Conservation (phyloP, 2,329 filamentous ascomycete species). For the Alternaria gansuensis region DNA sequence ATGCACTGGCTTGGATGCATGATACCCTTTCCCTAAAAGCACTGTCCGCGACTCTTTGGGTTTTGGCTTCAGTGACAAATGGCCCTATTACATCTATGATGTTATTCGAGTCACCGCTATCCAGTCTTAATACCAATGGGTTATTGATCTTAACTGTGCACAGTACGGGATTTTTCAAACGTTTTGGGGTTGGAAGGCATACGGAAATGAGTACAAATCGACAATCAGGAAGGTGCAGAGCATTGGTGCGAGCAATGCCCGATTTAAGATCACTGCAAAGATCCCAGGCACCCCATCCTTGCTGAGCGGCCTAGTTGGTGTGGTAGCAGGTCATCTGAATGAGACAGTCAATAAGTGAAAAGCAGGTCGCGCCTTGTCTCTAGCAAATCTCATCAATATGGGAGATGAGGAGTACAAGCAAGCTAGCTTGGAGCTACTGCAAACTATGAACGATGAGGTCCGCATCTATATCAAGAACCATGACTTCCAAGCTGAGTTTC, state of each 20-base stretch:
- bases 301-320: not conserved
- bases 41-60: too few species aligned
- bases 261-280: not conserved
- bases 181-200: conserved; percentile 5
- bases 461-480: too few species aligned
- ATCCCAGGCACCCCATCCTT: not conserved
- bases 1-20: conserved; percentile 10
- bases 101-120: not conserved
- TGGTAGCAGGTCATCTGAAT: not conserved
- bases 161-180: conserved; percentile 7
- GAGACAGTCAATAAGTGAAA: too few species aligned
- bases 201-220: too few species aligned
- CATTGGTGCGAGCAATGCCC: not conserved
- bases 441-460: too few species aligned
- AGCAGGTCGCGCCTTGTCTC: too few species aligned
- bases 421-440: too few species aligned
- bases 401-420: too few species aligned
- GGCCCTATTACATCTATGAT: not conserved
- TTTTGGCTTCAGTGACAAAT: too few species aligned
- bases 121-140: conserved; percentile 5
- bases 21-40: not conserved
- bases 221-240: accelerated
- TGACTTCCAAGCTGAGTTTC: too few species aligned
- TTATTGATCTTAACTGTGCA: conserved; percentile 7
- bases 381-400: too few species aligned